Evolutionary conservation across 768 basidiomycete genomes (phyloP).

Genomic region (Phlegmacium glaucopus): DNA sequence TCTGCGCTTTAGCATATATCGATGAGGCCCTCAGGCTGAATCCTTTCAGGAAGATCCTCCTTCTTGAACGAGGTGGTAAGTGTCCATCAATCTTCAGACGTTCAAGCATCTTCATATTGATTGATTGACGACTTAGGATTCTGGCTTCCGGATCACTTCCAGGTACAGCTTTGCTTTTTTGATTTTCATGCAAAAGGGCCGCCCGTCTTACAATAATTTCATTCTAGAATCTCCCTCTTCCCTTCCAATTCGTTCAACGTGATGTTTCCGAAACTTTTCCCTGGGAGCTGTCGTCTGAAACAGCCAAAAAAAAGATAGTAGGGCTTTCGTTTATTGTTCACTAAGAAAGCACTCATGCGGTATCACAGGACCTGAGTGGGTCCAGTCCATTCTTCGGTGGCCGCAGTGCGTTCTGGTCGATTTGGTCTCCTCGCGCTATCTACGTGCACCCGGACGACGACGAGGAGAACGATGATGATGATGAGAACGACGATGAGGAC

Average conservation of each 20-base stretch:
- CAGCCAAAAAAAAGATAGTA: too few relatives aligned
- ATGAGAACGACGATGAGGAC: too few relatives aligned
- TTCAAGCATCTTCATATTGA: background rate
- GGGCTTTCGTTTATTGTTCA: too few relatives aligned
- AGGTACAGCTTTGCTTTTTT: too few relatives aligned
- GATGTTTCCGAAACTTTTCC: constrained; percentile 6
- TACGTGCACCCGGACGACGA: too few relatives aligned
- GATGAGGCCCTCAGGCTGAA: constrained; percentile 7
- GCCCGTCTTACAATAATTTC: too few relatives aligned
- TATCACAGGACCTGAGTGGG: constrained; percentile 5
- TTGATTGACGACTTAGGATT: background rate
- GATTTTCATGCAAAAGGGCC: too few relatives aligned
- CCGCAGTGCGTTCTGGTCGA: constrained; percentile 10
- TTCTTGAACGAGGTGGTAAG: constrained; percentile 7
- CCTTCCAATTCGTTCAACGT: constrained; percentile 4
- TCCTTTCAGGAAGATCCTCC: constrained; percentile 5
- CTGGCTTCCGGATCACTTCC: constrained; percentile 10
- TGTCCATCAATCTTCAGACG: background rate
- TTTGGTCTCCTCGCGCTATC: constrained; percentile 12
- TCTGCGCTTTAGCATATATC: constrained; percentile 10
- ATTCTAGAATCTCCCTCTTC: constrained; percentile 8
- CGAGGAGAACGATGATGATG: too few relatives aligned
- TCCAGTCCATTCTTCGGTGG: constrained; percentile 12
- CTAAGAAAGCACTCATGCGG: too few relatives aligned
- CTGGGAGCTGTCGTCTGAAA: background rate